Evolutionary conservation across 2,329 filamentous ascomycete species (phyloP).

Genomic region (Malbranchea zuffiana): DNA sequence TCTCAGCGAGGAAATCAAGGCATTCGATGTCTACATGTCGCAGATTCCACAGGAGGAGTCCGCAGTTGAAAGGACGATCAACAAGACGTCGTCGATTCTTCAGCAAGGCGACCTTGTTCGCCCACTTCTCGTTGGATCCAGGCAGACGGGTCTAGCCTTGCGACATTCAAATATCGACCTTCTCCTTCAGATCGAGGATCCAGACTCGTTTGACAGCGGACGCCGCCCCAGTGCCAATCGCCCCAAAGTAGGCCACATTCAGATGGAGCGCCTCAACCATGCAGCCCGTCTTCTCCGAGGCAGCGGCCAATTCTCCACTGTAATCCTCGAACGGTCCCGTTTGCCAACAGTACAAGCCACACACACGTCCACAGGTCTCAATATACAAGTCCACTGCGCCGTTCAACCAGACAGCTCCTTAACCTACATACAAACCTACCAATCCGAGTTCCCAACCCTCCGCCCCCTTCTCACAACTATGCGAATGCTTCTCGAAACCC

Average conservation of each 20-base stretch:
- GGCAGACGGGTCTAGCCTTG: slow-evolving; percentile 41
- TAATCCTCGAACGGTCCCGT: slow-evolving; percentile 19
- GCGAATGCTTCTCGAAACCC: slow-evolving; percentile 41
- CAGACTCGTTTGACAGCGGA: slow-evolving; percentile 16
- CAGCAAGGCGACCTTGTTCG: slow-evolving; percentile 15
- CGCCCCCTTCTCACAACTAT: slow-evolving; percentile 40
- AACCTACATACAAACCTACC: slow-evolving; percentile 37
- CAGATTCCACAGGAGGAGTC: slow-evolving; percentile 35
- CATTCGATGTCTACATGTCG: slow-evolving; percentile 36
- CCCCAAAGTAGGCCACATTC: slow-evolving; percentile 21
- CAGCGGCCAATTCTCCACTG: slow-evolving; percentile 16
- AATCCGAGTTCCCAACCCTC: slow-evolving; percentile 41
- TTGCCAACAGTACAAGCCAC: slow-evolving; percentile 26
- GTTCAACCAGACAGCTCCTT: slow-evolving; percentile 31
- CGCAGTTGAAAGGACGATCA: slow-evolving; percentile 19
- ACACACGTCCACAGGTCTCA: slow-evolving; percentile 40
- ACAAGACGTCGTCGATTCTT: slow-evolving; percentile 23
- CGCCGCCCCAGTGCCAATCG: slow-evolving; percentile 25
- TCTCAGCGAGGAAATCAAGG: slow-evolving; percentile 38
- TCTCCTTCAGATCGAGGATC: slow-evolving; percentile 26
- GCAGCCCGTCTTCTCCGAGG: slow-evolving; percentile 19
- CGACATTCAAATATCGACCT: slow-evolving; percentile 47
- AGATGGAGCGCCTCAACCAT: slow-evolving; percentile 18
- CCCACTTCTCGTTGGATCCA: slow-evolving; percentile 44
- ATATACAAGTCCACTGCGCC: slow-evolving; percentile 42